Evolutionary conservation across 495 filamentous ascomycete genomes (phyloP).

Genomic region (Delitschia confertaspora): DNA sequence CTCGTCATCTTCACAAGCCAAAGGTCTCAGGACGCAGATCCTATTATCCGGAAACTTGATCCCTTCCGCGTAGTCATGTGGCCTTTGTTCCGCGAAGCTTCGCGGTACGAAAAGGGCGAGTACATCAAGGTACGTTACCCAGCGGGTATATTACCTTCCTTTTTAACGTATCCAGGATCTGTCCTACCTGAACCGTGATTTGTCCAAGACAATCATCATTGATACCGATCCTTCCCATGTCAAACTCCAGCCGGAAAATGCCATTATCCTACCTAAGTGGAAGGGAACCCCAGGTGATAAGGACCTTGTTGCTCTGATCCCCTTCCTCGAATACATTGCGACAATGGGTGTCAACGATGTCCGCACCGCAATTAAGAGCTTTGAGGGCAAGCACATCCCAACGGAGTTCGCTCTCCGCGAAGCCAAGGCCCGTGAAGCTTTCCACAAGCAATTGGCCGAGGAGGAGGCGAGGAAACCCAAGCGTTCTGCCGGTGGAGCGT

Average conservation of each 20-base stretch:
- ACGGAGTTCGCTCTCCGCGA: slow-evolving; percentile 85
- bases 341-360: slow-evolving; percentile 85
- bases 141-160: slow-evolving; percentile 1
- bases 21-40: slow-evolving; percentile 70
- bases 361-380: slow-evolving; percentile 74
- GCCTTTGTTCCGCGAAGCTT: slow-evolving; percentile 90
- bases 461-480: slow-evolving; percentile 56
- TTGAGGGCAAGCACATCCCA: slow-evolving; percentile 76
- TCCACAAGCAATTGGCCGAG: slow-evolving; percentile 64
- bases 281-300: slow-evolving; percentile 71
- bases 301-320: slow-evolving; percentile 77
- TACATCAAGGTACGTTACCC: slow-evolving; percentile 75
- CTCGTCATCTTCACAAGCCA: slow-evolving; percentile 89
- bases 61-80: slow-evolving; percentile 94
- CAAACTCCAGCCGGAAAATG: slow-evolving; percentile 82
- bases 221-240: slow-evolving; percentile 77
- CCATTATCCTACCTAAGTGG: slow-evolving; percentile 86
- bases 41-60: slow-evolving; percentile 84
- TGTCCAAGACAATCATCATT: slow-evolving; percentile 87
- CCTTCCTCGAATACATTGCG: slow-evolving; percentile 91
- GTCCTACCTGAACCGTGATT: slow-evolving; percentile 87
- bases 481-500: slow-evolving; percentile 48
- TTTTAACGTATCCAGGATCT: slow-evolving; percentile 57
- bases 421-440: slow-evolving; percentile 67
- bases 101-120: slow-evolving; percentile 87